Evolutionary conservation across 192 early-diverging fungal genomes (phyloP).

Genomic region (Piromyces sp.): DNA sequence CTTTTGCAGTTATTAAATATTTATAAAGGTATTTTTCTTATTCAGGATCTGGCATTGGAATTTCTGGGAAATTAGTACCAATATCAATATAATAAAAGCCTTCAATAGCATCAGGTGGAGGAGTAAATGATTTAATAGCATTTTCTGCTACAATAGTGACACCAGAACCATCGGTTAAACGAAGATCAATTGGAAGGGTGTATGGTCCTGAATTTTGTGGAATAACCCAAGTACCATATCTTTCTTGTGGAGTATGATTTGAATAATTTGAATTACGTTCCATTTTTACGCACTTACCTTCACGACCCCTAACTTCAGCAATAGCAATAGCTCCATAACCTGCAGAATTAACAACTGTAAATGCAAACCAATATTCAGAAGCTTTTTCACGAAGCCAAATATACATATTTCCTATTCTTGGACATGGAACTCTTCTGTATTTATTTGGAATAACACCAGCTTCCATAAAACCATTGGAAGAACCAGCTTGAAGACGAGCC

Average conservation of each 20-base stretch:
- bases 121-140: neutral
- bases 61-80: neutral
- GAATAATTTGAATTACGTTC: slow-evolving; percentile 3
- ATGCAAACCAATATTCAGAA: neutral
- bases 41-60: neutral
- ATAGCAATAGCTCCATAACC: slow-evolving; percentile 3
- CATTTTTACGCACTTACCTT: neutral
- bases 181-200: slow-evolving; percentile 1
- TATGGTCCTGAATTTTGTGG: slow-evolving; percentile 2
- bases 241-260: slow-evolving; percentile 1
- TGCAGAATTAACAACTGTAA: slow-evolving; percentile 4
- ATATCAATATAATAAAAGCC: neutral
- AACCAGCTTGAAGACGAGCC: slow-evolving; percentile 2
- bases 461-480: neutral
- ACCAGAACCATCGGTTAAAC: slow-evolving; percentile 1
- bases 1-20: no score
- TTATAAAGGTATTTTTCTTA: no score
- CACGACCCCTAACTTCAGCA: neutral
- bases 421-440: slow-evolving; percentile 2
- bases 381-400: slow-evolving; percentile 1
- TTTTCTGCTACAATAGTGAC: neutral
- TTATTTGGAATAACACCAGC: slow-evolving; percentile 1
- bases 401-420: neutral
- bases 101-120: neutral
- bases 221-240: slow-evolving; percentile 1